phyloP scores from a whole-genome alignment of 2,329 filamentous ascomycete species.

The Metarhizium album region DNA sequence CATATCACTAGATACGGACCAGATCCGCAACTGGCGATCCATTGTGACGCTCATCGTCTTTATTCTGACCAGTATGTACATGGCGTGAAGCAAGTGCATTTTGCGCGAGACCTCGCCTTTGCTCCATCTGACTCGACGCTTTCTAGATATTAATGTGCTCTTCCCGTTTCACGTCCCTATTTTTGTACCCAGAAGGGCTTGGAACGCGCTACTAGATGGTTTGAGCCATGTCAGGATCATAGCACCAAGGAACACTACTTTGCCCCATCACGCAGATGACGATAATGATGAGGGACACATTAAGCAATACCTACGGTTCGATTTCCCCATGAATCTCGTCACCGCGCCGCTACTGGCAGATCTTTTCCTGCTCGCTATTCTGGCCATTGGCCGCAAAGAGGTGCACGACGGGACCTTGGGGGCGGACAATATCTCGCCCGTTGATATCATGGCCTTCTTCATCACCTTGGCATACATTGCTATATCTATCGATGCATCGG shows the following conservation, averaged over 20 bases:
- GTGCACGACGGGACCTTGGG: conserved; percentile 60
- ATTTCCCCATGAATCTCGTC: conserved; percentile 58
- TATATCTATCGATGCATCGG: conserved; percentile 67
- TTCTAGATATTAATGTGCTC: conserved; percentile 54
- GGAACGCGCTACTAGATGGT: conserved; percentile 30
- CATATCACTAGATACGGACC: conserved; percentile 11
- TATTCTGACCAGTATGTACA: conserved; percentile 54
- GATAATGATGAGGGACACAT: conserved; percentile 17
- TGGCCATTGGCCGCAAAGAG: conserved; percentile 55
- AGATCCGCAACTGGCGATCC: conserved; percentile 54
- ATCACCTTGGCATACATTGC: conserved; percentile 65
- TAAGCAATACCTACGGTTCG: conserved; percentile 35
- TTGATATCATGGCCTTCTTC: conserved; percentile 69
- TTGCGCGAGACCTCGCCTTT: background rate
- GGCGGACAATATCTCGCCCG: conserved; percentile 52
- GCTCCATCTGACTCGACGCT: background rate
- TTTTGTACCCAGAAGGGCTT: conserved; percentile 42
- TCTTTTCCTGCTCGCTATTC: conserved; percentile 58
- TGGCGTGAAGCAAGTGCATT: background rate
- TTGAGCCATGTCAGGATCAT: conserved; percentile 38
- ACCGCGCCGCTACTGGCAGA: conserved; percentile 62
- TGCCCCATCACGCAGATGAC: conserved; percentile 13
- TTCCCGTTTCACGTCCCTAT: conserved; percentile 58
- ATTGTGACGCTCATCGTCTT: conserved; percentile 62
- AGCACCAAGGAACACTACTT: conserved; percentile 23